Base-by-base conservation (phyloP, 768 basidiomycete genomes). In the Asterophora lycoperdoides region DNA sequence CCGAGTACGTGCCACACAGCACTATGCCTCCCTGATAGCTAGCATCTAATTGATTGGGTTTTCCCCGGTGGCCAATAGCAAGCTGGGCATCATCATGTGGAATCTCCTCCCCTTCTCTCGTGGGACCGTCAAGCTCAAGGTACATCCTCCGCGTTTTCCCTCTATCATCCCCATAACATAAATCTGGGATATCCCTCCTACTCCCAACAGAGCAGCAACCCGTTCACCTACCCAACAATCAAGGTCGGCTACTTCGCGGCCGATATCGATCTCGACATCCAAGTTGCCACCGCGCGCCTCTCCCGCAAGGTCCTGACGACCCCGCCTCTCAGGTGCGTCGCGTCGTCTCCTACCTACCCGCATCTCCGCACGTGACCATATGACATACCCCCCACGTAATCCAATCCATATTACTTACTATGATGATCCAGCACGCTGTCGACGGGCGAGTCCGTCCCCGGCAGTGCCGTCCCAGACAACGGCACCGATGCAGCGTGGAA, bases 51-150 rank as follows among this genome's bases (percentile, higher is more conserved):
- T n/a, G n/a, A n/a, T n/a, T n/a, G n/a, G n/a, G n/a, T 26, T 29
- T 15, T 5, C 34, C 14, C 1, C 15, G 13, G 15, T 8, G 14
- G 8, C 7, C 2, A 47, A 17, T 46, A 76, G 74, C 41, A 68
- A 62, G 8, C 49, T 79, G 13, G 78, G 78, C 1, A 71, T 80
- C 42, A 65, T 69, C 48, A 68, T 73, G 63, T 81, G 80, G 79
- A 70, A 71, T 45, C 68, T 81, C 14, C 68, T 81, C 4, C 79
- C 79, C 1, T 80, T 80, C 64, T 74, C 74, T 60, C 63, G 79
- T 19, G 80, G 80, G 6, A 69, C 57, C n/a, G 74, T 80, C 23
- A 65, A 64, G 41, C 74, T 79, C 55, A 71, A 63, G 6, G 76
- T 78, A 30, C 29, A 63, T 28, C 17, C 8, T 20, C n/a, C 6